Evolutionary conservation across 495 filamentous ascomycete species (phyloP).

Genomic region (Extremus antarcticus): DNA sequence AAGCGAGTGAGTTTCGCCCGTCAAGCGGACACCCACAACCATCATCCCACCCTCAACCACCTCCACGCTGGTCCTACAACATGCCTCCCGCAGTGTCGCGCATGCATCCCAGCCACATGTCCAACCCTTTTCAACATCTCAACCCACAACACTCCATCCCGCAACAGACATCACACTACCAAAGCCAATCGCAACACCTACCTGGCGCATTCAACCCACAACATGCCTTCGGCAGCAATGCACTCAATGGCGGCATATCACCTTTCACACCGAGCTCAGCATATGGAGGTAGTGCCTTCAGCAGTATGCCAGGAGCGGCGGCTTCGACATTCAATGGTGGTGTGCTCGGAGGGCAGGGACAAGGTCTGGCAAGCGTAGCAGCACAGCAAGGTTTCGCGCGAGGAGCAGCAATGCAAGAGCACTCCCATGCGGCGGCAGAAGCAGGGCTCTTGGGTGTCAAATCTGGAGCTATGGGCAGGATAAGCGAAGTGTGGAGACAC

Average conservation of each 20-base stretch:
- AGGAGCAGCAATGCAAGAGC: slow-evolving; percentile 61
- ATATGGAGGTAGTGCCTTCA: slow-evolving; percentile 19
- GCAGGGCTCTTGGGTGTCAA: slow-evolving; percentile 34
- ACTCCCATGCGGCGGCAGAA: slow-evolving; percentile 36
- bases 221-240: slow-evolving; percentile 20
- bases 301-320: slow-evolving; percentile 10
- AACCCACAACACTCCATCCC: slow-evolving; percentile 30
- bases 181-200: slow-evolving; percentile 43
- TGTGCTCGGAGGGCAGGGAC: slow-evolving; percentile 54
- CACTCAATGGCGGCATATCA: slow-evolving; percentile 20
- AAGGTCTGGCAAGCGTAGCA: slow-evolving; percentile 79
- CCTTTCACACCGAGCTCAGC: slow-evolving; percentile 15
- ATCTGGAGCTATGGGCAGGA: slow-evolving; percentile 46
- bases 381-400: slow-evolving; percentile 78
- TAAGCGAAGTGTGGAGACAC: slow-evolving; percentile 88
- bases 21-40: no score
- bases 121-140: slow-evolving; percentile 41
- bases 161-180: slow-evolving; percentile 37
- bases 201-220: slow-evolving; percentile 33
- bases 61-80: slow-evolving; percentile 6
- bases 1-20: neutral
- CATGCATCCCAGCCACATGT: slow-evolving; percentile 43
- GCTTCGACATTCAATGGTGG: slow-evolving; percentile 26
- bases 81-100: slow-evolving; percentile 46
- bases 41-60: no score